Conservation (phyloP, 2,329 filamentous ascomycete species). For the Paraphoma sp. region DNA sequence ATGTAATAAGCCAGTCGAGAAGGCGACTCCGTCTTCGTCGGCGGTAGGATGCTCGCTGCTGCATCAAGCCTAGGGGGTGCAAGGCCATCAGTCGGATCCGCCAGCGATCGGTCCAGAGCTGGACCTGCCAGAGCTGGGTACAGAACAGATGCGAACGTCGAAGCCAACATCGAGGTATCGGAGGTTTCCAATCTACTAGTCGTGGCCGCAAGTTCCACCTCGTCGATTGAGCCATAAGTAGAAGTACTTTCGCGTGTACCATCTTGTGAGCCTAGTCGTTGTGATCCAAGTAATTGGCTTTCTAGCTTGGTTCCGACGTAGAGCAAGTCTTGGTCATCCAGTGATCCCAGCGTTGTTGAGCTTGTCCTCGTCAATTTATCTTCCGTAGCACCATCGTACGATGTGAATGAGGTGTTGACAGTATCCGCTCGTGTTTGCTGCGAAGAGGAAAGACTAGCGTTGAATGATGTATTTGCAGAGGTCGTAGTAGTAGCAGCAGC, state of each 20-base stretch:
- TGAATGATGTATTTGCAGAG: conserved; percentile 33
- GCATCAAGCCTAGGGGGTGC: neutral
- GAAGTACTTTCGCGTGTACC: conserved; percentile 21
- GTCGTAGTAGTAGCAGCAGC: conserved; percentile 8
- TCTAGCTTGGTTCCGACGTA: neutral
- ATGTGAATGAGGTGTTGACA: conserved; percentile 34
- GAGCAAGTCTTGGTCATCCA: conserved; percentile 15
- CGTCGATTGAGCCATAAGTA: conserved; percentile 35
- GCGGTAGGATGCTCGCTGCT: neutral
- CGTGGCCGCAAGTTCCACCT: conserved; percentile 21
- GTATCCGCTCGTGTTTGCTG: conserved; percentile 27
- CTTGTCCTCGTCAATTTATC: conserved; percentile 14
- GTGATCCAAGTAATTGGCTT: neutral
- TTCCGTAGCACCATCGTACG: conserved; percentile 6
- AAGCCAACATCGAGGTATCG: neutral
- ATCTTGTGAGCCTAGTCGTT: neutral
- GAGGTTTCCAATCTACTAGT: conserved; percentile 18
- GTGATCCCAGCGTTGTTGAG: conserved; percentile 26
- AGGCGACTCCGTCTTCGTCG: conserved; percentile 17
- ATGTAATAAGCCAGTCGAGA: conserved; percentile 30
- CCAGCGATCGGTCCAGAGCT: no score
- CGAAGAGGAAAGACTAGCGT: conserved; percentile 26
- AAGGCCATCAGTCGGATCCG: no score
- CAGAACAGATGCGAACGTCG: no score
- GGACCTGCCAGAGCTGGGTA: no score